A percentile compares a stretch with the other conserved stretches of the same genome.
Evolutionary conservation across 768 basidiomycete genomes (phyloP).

Genomic region (Auricularia auricula-judae): DNA sequence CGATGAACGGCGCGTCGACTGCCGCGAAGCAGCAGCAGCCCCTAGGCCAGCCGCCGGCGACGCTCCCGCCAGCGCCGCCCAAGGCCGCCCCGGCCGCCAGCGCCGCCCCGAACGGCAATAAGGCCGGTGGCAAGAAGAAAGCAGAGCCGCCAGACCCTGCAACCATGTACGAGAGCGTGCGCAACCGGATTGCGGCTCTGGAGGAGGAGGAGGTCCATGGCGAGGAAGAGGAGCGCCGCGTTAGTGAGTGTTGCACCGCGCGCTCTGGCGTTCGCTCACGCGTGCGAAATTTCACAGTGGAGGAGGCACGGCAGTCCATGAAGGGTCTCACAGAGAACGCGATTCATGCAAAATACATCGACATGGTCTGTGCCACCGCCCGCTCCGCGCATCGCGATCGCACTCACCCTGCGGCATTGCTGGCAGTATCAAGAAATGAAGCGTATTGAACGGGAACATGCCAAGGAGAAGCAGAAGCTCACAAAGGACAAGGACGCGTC

Average conservation of each 20-base stretch:
- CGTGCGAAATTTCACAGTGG: slow-evolving; percentile 37
- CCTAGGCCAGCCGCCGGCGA: neutral
- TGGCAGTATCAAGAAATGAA: slow-evolving; percentile 79
- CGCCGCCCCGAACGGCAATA: slow-evolving; percentile 2
- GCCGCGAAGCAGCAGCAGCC: neutral
- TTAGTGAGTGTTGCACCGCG: slow-evolving; percentile 36
- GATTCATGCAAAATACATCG: slow-evolving; percentile 79
- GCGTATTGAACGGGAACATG: slow-evolving; percentile 75
- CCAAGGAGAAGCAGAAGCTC: slow-evolving; percentile 86
- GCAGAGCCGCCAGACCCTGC: slow-evolving; percentile 64
- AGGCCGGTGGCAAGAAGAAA: slow-evolving; percentile 51
- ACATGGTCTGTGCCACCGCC: slow-evolving; percentile 48
- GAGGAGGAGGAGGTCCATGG: slow-evolving; percentile 82
- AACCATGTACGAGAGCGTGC: slow-evolving; percentile 79
- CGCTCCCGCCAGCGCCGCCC: neutral
- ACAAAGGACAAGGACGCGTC: slow-evolving; percentile 87
- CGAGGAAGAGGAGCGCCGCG: slow-evolving; percentile 76
- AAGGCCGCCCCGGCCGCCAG: neutral
- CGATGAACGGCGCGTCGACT: neutral
- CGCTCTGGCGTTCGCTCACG: neutral
- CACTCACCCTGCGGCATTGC: slow-evolving; percentile 11
- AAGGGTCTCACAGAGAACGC: slow-evolving; percentile 74
- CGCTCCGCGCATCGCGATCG: slow-evolving; percentile 7
- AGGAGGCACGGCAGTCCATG: slow-evolving; percentile 80
- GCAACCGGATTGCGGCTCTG: slow-evolving; percentile 78